Base-by-base conservation (phyloP, 495 filamentous ascomycete genomes). In the Baudoinia panamericana region DNA sequence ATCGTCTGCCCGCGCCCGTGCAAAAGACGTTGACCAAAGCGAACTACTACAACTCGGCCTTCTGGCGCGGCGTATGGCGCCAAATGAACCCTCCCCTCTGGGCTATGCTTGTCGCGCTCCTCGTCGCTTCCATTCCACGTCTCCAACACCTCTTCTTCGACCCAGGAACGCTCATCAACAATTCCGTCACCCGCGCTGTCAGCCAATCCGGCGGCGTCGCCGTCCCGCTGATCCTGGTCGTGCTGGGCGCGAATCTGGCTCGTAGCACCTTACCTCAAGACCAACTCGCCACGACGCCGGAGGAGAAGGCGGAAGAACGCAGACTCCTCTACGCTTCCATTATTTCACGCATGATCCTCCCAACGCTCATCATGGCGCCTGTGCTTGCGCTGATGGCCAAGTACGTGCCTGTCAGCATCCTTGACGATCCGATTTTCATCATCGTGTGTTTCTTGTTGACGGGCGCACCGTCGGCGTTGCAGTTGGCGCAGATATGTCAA, bases 81-180 rank as follows among this genome's bases (percentile, higher is more conserved):
- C 90, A 94, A 60, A 96, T 97, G 90, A 97, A 96, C 60, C 88
- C 90, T 5, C 92, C 90, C 0, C 74, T 97, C 1, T 96, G 87
- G 84, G 88, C 90, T 8, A 96, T 97, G 88, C 67, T 96, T 1
- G 62, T 73, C 15, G 81, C 92, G 13, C 78, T 96, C 40, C 56
- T 95, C 40, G 79, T 96, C 4, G 90, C 92, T 20, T 93, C 84
- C 2, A 71, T 95, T n/a, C 92, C 90, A 0, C 57, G 66, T 2
- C 68, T 96, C 2, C 87, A 97, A 57, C 62, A 63, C 20, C 62
- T 86, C 11, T 96, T 97, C 66, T 97, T 95, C 64, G 67, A 75
- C 32, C 75, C 82, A 11, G 90, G 87, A 19, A 84, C 85, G 4
- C 95, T 97, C 51, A 64, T 97, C 44, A 77, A 81, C 56, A 94